Evolutionary conservation across 2,329 filamentous ascomycete species (phyloP).

Genomic region (Botrytis paeoniae): DNA sequence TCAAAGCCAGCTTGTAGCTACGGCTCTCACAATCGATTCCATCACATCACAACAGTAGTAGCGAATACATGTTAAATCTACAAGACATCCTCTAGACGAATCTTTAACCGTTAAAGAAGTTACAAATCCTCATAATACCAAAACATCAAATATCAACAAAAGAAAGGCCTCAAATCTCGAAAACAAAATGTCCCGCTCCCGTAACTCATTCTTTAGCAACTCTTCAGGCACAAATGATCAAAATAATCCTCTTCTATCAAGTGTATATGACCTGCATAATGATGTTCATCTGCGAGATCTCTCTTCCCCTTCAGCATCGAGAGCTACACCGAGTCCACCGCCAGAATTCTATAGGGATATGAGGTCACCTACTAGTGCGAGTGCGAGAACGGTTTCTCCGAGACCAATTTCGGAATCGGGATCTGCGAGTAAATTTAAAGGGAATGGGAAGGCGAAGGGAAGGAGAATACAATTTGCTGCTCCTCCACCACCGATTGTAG

Average conservation of each 20-base stretch:
- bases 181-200: constrained; percentile 14
- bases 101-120: neutral
- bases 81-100: neutral
- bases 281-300: constrained; percentile 15
- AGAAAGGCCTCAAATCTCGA: neutral
- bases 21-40: neutral
- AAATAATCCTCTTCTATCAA: constrained; percentile 11
- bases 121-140: neutral
- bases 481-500: constrained; percentile 35
- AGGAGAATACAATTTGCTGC: constrained; percentile 34
- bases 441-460: constrained; percentile 1
- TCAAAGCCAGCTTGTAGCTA: neutral
- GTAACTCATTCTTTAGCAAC: constrained; percentile 9
- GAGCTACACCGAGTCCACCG: constrained; percentile 8
- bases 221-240: constrained; percentile 7
- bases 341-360: constrained; percentile 16
- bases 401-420: neutral
- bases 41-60: neutral
- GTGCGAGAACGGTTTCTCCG: neutral
- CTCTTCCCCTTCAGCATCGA: constrained; percentile 7
- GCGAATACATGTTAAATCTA: neutral
- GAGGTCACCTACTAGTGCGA: neutral
- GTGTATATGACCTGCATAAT: neutral
- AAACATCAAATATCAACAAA: neutral
- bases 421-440: constrained; percentile 6